phyloP scores from a whole-genome alignment of 305 asterid species.

The Fraxinus velutina region DNA sequence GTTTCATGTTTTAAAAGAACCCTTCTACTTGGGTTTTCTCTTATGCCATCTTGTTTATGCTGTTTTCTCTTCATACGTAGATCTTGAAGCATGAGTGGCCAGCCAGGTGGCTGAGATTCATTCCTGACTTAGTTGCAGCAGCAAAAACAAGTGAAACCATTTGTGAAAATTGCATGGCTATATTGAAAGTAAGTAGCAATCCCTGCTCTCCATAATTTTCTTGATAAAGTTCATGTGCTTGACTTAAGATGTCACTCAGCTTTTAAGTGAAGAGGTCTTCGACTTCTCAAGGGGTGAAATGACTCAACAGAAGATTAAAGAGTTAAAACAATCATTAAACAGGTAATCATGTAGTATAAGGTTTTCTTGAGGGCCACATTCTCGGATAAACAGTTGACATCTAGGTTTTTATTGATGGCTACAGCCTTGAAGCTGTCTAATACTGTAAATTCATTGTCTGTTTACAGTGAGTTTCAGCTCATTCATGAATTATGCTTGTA shows the following conservation, averaged over 20 bases:
- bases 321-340: conserved; percentile 84
- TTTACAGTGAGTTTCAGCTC: conserved; percentile 91
- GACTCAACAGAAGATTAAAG: conserved; percentile 98
- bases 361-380: neutral
- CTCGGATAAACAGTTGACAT: neutral
- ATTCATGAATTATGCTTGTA: conserved; percentile 91
- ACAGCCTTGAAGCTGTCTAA: neutral
- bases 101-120: conserved; percentile 84
- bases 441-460: neutral
- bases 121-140: conserved; percentile 95
- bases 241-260: conserved; percentile 45
- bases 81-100: conserved; percentile 99
- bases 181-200: conserved; percentile 55
- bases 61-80: conserved; percentile 36
- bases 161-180: conserved; percentile 98
- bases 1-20: conserved; percentile 3
- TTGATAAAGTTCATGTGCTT: conserved; percentile 15
- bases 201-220: conserved; percentile 4
- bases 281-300: conserved; percentile 99
- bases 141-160: conserved; percentile 93
- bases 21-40: neutral
- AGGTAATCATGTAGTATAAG: conserved; percentile 42
- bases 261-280: conserved; percentile 95
- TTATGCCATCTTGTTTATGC: conserved; percentile 14
- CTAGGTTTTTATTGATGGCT: neutral